Percentiles rank a stretch among this genome's conserved stretches.
Conservation (phyloP, 352 stramenopile species). For the Phytophthora aleatoria region DNA sequence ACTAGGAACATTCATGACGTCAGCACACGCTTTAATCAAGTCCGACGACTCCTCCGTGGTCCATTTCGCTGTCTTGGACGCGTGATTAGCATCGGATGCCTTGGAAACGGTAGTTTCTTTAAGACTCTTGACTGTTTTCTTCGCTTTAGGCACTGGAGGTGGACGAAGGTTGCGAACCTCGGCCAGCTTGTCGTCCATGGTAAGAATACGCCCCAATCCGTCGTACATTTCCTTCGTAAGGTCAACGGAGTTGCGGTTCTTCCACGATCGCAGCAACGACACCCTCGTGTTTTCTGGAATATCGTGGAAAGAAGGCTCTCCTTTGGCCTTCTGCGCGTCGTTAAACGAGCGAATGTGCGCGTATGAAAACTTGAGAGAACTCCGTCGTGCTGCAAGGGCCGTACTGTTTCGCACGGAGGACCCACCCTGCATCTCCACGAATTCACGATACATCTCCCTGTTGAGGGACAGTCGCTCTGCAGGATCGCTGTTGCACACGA, state of each 20-base stretch:
- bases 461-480: constrained; percentile 34
- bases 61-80: constrained; percentile 38
- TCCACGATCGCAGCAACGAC: constrained; percentile 41
- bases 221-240: constrained; percentile 44
- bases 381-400: constrained; percentile 38
- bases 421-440: constrained; percentile 40
- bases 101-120: constrained; percentile 13
- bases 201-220: constrained; percentile 36
- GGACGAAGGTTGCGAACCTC: constrained; percentile 28
- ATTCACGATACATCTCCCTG: constrained; percentile 44
- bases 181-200: constrained; percentile 35
- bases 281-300: constrained; percentile 32
- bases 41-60: constrained; percentile 37
- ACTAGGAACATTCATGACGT: constrained; percentile 38
- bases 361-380: constrained; percentile 46
- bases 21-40: constrained; percentile 45
- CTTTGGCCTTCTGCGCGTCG: constrained; percentile 36
- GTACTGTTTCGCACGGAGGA: constrained; percentile 39
- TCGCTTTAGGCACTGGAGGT: constrained; percentile 16
- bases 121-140: constrained; percentile 14
- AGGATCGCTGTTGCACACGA: constrained; percentile 29
- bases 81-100: constrained; percentile 14
- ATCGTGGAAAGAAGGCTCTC: constrained; percentile 30
- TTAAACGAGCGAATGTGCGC: constrained; percentile 41
- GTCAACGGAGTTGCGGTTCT: constrained; percentile 48